Evolutionary conservation across 108 stramenopile species (phyloP).

Genomic region (Pseudonitzschia multistriata): DNA sequence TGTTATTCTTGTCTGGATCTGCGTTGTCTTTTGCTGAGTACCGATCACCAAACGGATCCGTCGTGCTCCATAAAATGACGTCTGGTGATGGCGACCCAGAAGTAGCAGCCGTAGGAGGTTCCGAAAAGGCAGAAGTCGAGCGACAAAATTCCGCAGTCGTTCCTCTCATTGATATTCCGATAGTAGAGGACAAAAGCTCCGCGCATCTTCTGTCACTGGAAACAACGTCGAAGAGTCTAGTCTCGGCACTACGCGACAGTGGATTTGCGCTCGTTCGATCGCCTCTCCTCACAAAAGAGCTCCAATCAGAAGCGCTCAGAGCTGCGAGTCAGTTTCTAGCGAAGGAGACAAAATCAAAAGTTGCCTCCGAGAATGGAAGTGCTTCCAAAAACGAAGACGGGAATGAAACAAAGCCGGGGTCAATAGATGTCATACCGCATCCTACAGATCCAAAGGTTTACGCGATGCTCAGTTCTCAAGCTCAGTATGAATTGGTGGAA

Average conservation of each 20-base stretch:
- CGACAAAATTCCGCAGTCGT: neutral
- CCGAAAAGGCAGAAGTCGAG: neutral
- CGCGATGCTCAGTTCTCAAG: slow-evolving; percentile 42
- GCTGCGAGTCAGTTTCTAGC: slow-evolving; percentile 39
- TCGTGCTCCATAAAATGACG: neutral
- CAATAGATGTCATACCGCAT: slow-evolving; percentile 40
- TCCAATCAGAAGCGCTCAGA: slow-evolving; percentile 48
- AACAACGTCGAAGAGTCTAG: slow-evolving; percentile 11
- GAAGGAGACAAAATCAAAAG: neutral
- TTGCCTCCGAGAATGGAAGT: neutral
- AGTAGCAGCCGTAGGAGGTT: neutral
- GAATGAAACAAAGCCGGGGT: slow-evolving; percentile 10
- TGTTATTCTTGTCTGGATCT: neutral
- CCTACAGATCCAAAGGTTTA: slow-evolving; percentile 70
- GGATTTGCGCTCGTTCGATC: slow-evolving; percentile 60
- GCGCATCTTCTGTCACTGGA: neutral
- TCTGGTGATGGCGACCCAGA: neutral
- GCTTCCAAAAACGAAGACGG: neutral
- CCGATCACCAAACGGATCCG: neutral
- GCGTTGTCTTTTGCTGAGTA: neutral
- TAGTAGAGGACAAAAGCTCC: neutral
- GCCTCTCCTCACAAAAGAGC: slow-evolving; percentile 29
- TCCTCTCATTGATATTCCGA: slow-evolving; percentile 1
- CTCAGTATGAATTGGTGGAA: slow-evolving; percentile 1
- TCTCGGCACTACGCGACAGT: slow-evolving; percentile 45